phyloP scores from a whole-genome alignment of 768 basidiomycete species.

The Hypholoma sublateritium region DNA sequence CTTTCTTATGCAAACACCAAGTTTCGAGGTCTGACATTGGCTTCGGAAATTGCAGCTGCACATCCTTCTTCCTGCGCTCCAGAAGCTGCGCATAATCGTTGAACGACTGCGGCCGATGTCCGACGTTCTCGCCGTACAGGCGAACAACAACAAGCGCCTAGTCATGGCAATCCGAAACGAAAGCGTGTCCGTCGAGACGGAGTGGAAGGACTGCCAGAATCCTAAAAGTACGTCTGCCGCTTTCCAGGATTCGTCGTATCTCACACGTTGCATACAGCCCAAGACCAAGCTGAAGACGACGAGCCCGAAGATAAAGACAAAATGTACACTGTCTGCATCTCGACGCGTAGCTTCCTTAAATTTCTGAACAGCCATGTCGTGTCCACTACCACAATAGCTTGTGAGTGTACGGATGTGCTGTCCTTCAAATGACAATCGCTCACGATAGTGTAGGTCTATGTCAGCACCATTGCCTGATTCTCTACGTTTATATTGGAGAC shows the following conservation, averaged over 20 bases:
- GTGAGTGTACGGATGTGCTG: constrained; percentile 40
- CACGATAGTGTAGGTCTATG: constrained; percentile 62
- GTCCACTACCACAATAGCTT: constrained; percentile 82
- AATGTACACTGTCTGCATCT: constrained; percentile 66
- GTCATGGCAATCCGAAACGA: constrained; percentile 64
- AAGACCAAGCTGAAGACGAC: constrained; percentile 29
- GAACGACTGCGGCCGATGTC: constrained; percentile 74
- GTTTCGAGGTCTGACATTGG: neutral
- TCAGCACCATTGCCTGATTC: constrained; percentile 78
- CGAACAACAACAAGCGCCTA: constrained; percentile 60
- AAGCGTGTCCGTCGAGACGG: constrained; percentile 73
- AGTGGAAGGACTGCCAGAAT: constrained; percentile 74
- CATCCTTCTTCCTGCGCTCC: constrained; percentile 72
- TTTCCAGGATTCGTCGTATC: neutral
- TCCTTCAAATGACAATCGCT: too few species aligned
- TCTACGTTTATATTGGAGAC: constrained; percentile 88
- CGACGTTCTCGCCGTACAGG: constrained; percentile 65
- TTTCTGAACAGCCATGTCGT: constrained; percentile 81
- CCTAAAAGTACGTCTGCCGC: constrained; percentile 43
- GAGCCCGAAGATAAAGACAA: constrained; percentile 53
- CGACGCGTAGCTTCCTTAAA: constrained; percentile 74
- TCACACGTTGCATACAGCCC: constrained; percentile 23
- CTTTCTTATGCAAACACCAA: too few species aligned
- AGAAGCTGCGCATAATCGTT: constrained; percentile 75
- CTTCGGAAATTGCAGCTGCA: constrained; percentile 51